phyloP scores from a whole-genome alignment of 148 eudicot species.

The Vaccinium vitisidaea region DNA sequence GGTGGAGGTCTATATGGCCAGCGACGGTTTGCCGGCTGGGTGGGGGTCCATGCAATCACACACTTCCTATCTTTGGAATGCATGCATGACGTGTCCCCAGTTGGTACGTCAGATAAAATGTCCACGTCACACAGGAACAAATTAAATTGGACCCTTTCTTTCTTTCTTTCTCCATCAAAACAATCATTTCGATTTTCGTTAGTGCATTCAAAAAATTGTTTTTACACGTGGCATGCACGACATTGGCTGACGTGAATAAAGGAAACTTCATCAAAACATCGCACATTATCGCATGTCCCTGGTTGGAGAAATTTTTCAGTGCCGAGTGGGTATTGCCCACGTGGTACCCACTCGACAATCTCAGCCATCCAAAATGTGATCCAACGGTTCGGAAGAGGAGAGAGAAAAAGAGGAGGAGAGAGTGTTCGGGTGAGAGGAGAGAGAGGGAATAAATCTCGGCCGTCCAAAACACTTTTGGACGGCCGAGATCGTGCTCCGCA shows the following conservation, averaged over 20 bases:
- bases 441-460: too few species aligned
- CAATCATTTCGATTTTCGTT: background rate
- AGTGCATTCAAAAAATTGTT: background rate
- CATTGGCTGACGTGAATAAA: background rate
- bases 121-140: background rate
- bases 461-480: too few species aligned
- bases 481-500: too few species aligned
- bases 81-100: background rate
- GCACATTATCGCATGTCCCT: too few species aligned
- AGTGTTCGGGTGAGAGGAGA: too few species aligned
- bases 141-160: background rate
- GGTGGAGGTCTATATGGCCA: constrained; percentile 12
- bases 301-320: too few species aligned
- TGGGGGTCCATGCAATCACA: constrained; percentile 12
- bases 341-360: too few species aligned
- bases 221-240: background rate
- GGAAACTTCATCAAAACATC: too few species aligned
- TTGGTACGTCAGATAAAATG: background rate
- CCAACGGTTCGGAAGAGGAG: too few species aligned
- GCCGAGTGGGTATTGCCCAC: too few species aligned
- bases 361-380: too few species aligned
- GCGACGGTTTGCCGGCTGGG: background rate
- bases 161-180: background rate
- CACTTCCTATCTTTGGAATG: background rate
- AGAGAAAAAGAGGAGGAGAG: too few species aligned